Base-by-base conservation (phyloP, 345 rosid species). In the Populus nigra region DNA sequence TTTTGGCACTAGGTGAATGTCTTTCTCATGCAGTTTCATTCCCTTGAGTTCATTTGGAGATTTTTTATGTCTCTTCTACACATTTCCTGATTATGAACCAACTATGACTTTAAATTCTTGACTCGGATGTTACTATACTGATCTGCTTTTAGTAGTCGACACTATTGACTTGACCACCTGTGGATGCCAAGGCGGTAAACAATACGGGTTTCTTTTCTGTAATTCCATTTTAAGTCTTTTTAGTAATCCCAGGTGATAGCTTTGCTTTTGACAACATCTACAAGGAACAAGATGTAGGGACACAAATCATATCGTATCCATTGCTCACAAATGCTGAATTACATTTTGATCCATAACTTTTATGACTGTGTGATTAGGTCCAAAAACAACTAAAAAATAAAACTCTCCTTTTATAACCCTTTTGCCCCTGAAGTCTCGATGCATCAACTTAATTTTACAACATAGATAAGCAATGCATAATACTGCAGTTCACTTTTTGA, bases 1-100 rank as follows among this genome's bases (percentile, higher is more conserved):
- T 27, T 39, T 76, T 69, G 36, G 66, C 72, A 31, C 72, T 75
- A 50, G 35, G 45, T 9, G 53, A 41, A 49, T 76, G 39, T 36
- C 53, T 35, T 27, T 67, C 65, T 67, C 65, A 35, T 1, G 17
- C 45, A 36, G 33, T 75, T 23, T 25, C 27, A 59, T 59, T n/a
- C 12, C 63, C 27, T 9, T 31, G 22, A 33, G 33, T 29, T 15
- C 35, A 65, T 43, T 29, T 45, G 36, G 10, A 17, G 13, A 59
- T 13, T 22, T 61, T 73, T 25, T 31, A 16, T 18, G 23, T 33
- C 20, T 76, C 50, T 66, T 67, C 41, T 57, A 8, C 16, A 25
- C 50, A 25, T 50, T 49, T 38, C 11, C 22, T 55, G 75, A 73
- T 71, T 16, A 49, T 29, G 1, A 6, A 25, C 29, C 13, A 12